Conservation (phyloP, 805 yeast genomes). For the Candida multigemmis region DNA sequence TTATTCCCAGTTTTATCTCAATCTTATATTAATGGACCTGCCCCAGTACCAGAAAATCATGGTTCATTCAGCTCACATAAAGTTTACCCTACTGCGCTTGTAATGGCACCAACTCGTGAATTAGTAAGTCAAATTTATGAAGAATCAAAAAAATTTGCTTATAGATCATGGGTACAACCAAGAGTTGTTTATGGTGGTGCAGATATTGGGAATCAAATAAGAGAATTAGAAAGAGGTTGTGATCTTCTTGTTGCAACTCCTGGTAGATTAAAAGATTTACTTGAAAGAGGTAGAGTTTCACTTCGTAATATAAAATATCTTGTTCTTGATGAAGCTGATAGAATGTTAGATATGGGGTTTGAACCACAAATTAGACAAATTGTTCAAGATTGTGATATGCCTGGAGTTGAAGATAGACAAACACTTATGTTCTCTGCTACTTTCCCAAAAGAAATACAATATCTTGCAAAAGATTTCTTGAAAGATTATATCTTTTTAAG, state of each 20-base stretch:
- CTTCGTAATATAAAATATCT: conserved; percentile 83
- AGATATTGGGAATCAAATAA: conserved; percentile 78
- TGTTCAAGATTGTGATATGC: conserved; percentile 98
- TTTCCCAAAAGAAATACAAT: conserved; percentile 96
- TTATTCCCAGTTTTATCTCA: conserved; percentile 94
- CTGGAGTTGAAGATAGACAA: conserved; percentile 82
- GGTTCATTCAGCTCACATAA: conserved; percentile 56
- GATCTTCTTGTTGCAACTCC: conserved; percentile 97
- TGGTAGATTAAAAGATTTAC: conserved; percentile 93
- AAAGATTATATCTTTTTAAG: conserved; percentile 92
- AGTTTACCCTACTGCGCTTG: conserved; percentile 90
- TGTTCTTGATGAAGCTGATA: conserved; percentile 97
- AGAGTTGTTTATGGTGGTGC: conserved; percentile 99
- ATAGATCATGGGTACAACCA: conserved; percentile 97
- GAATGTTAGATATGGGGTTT: conserved; percentile 99
- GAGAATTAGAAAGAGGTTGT: conserved; percentile 87
- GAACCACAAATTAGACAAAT: conserved; percentile 99
- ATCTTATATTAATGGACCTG: conserved; percentile 84
- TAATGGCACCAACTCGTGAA: conserved; percentile 99
- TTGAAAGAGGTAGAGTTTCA: conserved; percentile 92
- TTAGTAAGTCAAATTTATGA: conserved; percentile 94
- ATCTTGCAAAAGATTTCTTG: conserved; percentile 94
- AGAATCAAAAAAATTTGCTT: conserved; percentile 90
- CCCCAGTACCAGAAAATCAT: conserved; percentile 40
- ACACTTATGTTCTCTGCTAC: conserved; percentile 98